These are phyloP conservation scores for Globisporangium orthogonon DNA, from an alignment of 352 stramenopile species.

Conservation along the genomic window DNA sequence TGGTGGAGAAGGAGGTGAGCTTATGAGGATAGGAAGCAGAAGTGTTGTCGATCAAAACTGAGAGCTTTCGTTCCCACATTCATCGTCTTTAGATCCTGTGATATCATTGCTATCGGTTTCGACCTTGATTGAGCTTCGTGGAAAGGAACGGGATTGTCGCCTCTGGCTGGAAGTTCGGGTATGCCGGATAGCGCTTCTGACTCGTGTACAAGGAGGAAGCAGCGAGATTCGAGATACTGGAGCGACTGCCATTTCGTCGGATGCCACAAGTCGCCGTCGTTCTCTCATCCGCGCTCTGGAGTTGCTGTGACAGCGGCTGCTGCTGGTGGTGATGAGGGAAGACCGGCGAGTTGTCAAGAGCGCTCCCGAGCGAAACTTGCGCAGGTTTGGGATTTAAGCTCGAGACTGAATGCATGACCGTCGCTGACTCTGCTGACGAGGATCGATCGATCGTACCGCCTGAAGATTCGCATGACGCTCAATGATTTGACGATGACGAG, in stretches of 20 bases:
- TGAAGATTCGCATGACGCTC: neutral
- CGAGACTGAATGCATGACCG: neutral
- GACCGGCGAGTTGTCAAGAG: neutral
- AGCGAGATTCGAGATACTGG: neutral
- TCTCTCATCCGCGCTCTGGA: neutral
- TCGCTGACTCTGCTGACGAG: neutral
- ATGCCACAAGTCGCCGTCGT: neutral
- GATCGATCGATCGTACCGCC: neutral
- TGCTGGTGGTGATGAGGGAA: neutral
- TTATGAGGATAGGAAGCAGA: neutral
- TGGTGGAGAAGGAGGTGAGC: neutral
- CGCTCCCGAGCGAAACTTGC: conserved; percentile 1
- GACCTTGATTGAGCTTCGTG: conserved; percentile 19
- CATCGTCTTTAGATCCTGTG: neutral
- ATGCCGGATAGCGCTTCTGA: conserved; percentile 36
- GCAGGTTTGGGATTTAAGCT: conserved; percentile 4
- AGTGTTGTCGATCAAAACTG: neutral
- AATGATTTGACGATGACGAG: neutral
- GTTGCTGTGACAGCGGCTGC: too few species aligned
- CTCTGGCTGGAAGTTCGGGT: conserved; percentile 22
- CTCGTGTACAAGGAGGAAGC: conserved; percentile 11
- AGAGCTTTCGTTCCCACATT: neutral
- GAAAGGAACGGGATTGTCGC: conserved; percentile 29
- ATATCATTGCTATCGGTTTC: neutral
- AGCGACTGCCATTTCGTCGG: neutral